Conservation (phyloP, 805 yeast genomes). For the Tetrapisispora iriomotensis region DNA sequence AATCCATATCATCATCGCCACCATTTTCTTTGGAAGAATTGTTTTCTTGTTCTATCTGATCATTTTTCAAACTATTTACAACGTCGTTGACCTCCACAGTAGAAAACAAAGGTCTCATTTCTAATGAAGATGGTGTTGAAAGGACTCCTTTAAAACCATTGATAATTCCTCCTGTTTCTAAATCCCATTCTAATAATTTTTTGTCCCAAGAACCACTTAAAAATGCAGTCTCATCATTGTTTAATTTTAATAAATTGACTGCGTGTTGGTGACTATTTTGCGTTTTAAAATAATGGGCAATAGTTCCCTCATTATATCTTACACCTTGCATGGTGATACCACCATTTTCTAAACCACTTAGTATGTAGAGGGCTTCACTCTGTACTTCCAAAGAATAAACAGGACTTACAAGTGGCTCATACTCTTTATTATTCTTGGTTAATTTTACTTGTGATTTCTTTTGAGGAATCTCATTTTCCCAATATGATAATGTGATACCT, state of each 20-base stretch:
- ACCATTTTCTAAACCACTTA: slow-evolving; percentile 75
- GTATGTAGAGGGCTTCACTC: slow-evolving; percentile 69
- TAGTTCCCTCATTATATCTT: slow-evolving; percentile 71
- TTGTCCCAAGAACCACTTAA: slow-evolving; percentile 91
- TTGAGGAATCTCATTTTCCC: slow-evolving; percentile 94
- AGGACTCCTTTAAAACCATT: slow-evolving; percentile 45
- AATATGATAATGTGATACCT: slow-evolving; percentile 74
- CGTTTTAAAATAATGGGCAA: slow-evolving; percentile 62
- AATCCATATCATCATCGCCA: slow-evolving; percentile 42
- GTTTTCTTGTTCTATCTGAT: slow-evolving; percentile 23
- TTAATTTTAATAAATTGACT: slow-evolving; percentile 61
- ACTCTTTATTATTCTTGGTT: slow-evolving; percentile 29
- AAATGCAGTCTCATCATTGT: slow-evolving; percentile 49
- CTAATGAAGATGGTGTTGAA: slow-evolving; percentile 73
- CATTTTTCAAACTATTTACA: slow-evolving; percentile 9
- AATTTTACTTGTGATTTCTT: slow-evolving; percentile 32
- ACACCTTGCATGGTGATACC: slow-evolving; percentile 81
- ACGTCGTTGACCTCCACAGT: slow-evolving; percentile 32
- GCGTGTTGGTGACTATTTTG: slow-evolving; percentile 52
- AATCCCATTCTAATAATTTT: slow-evolving; percentile 72
- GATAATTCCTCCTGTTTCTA: slow-evolving; percentile 53
- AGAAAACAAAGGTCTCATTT: slow-evolving; percentile 52
- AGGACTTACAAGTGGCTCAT: slow-evolving; percentile 60
- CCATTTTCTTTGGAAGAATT: slow-evolving; percentile 8
- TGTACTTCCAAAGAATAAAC: slow-evolving; percentile 84